Percentiles rank a stretch among this genome's conserved stretches.
phyloP scores from a whole-genome alignment of 441 rosid species.

The Pelargonium australe region DNA sequence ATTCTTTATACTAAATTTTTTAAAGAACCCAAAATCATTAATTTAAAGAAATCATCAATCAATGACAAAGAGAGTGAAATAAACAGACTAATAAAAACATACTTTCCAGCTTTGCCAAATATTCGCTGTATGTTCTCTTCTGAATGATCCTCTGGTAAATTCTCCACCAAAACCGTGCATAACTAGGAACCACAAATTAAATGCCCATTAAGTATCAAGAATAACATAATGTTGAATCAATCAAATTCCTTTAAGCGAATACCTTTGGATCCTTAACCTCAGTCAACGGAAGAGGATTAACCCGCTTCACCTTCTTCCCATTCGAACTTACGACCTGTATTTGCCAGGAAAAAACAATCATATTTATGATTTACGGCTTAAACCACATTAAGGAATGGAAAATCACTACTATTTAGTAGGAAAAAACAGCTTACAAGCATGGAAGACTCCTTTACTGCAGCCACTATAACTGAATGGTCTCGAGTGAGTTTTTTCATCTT shows the following conservation, averaged over 20 bases:
- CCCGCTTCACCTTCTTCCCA: slow-evolving; percentile 79
- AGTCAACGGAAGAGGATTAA: slow-evolving; percentile 47
- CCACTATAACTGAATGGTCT: slow-evolving; percentile 39
- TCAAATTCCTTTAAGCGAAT: slow-evolving; percentile 21
- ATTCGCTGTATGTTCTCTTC: slow-evolving; percentile 51
- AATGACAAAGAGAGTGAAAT: neutral
- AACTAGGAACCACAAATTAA: slow-evolving; percentile 52
- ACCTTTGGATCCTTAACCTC: slow-evolving; percentile 80
- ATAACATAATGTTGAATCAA: slow-evolving; percentile 6
- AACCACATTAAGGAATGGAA: slow-evolving; percentile 3
- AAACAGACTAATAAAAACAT: slow-evolving; percentile 19
- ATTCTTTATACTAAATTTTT: slow-evolving; percentile 45
- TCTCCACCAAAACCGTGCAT: slow-evolving; percentile 84
- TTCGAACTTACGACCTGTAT: slow-evolving; percentile 60
- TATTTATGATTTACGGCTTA: neutral
- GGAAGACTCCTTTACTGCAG: slow-evolving; percentile 75
- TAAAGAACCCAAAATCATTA: slow-evolving; percentile 9
- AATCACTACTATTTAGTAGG: slow-evolving; percentile 3
- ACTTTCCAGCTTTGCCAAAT: slow-evolving; percentile 81
- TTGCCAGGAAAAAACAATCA: neutral
- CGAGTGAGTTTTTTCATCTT: slow-evolving; percentile 75
- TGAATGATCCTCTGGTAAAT: slow-evolving; percentile 87
- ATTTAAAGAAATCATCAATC: slow-evolving; percentile 13
- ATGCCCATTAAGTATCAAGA: slow-evolving; percentile 10
- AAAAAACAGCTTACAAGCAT: slow-evolving; percentile 46